phyloP scores from a whole-genome alignment of 768 basidiomycete species.

The Galerina marginata region DNA sequence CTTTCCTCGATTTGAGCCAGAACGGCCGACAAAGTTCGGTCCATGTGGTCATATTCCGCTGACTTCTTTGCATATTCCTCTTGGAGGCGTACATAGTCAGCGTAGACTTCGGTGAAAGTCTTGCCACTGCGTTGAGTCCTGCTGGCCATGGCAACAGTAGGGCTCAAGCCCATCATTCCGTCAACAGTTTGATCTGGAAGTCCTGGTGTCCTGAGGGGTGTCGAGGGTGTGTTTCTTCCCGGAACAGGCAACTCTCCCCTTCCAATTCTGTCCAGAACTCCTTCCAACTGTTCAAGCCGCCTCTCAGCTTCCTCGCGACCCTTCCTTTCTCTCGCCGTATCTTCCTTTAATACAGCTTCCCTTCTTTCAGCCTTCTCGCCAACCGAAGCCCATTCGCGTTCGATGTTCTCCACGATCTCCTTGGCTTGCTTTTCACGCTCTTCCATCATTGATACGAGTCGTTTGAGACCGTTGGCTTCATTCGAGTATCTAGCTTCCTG shows the following conservation, averaged over 20 bases:
- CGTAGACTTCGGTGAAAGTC: slow-evolving; percentile 94
- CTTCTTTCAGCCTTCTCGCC: slow-evolving; percentile 71
- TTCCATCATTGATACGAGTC: slow-evolving; percentile 86
- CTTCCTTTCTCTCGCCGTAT: slow-evolving; percentile 73
- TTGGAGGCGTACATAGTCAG: slow-evolving; percentile 86
- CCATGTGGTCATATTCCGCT: slow-evolving; percentile 85
- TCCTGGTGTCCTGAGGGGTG: slow-evolving; percentile 49
- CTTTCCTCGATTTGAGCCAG: slow-evolving; percentile 91
- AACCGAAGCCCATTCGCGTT: slow-evolving; percentile 80
- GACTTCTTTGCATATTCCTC: slow-evolving; percentile 80
- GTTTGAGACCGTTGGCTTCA: slow-evolving; percentile 74
- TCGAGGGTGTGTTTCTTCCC: slow-evolving; percentile 51
- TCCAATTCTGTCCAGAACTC: slow-evolving; percentile 72
- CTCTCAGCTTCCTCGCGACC: slow-evolving; percentile 75
- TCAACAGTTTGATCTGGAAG: slow-evolving; percentile 50
- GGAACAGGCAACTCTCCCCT: slow-evolving; percentile 73
- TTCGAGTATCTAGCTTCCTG: slow-evolving; percentile 83
- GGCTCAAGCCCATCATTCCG: slow-evolving; percentile 75
- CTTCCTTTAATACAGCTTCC: slow-evolving; percentile 69
- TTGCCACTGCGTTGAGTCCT: slow-evolving; percentile 81
- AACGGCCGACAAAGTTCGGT: slow-evolving; percentile 77
- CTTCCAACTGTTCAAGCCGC: slow-evolving; percentile 72
- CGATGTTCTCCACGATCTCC: slow-evolving; percentile 80
- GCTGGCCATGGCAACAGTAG: slow-evolving; percentile 87
- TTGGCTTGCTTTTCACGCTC: slow-evolving; percentile 86